Evolutionary conservation across 371 early-diverging fungal species (phyloP), one percentile per base, ranked within the genome.

Genomic region (Actinomucor elegans): DNA sequence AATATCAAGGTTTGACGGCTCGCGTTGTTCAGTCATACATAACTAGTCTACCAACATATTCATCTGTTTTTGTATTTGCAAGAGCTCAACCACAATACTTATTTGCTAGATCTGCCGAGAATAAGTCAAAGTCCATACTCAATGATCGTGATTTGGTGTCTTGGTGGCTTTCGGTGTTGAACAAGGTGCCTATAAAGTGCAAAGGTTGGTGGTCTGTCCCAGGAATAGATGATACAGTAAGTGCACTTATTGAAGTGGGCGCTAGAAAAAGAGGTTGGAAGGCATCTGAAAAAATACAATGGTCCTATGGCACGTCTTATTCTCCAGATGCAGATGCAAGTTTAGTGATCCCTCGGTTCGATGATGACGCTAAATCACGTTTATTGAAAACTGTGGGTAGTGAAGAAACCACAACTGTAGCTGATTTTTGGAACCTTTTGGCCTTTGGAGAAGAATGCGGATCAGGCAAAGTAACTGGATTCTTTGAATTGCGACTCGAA

Each of bases 41-140:
- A 8, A 32, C 59, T 2, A 65, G 71, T 18, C 49, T 79, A 17
- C 65, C 70, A 10, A 37, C 67, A 0, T 44, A 40, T 11, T 53
- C 46, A 7, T 35, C 47, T 11, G 60, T 92, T 1, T 84, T 87
- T 53, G 61, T 90, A 24, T 94, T 94, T 79, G 94, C 93, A 4
- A 74, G 94, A 14, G 80, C 94, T 0, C 93, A 93, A 64, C 92
- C 91, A 6, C 88, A 90, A 59, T 94, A 94, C 52, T 67, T 94
- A 3, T 94, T 94, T 75, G 84, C 80, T 9, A 52, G 76, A 17
- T 93, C 93, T 7, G 75, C 78, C 26, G 50, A 79, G 17, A 87
- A 90, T 58, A 43, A 67, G 14, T 47, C 38, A 2, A 94, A 94
- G 47, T 71, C 57, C 5, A 57, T 67, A 3, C 63, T 93, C 24